These are phyloP conservation scores for Ceratocystis destructans DNA, from an alignment of 2,329 filamentous ascomycete species.

Conservation along the genomic window DNA sequence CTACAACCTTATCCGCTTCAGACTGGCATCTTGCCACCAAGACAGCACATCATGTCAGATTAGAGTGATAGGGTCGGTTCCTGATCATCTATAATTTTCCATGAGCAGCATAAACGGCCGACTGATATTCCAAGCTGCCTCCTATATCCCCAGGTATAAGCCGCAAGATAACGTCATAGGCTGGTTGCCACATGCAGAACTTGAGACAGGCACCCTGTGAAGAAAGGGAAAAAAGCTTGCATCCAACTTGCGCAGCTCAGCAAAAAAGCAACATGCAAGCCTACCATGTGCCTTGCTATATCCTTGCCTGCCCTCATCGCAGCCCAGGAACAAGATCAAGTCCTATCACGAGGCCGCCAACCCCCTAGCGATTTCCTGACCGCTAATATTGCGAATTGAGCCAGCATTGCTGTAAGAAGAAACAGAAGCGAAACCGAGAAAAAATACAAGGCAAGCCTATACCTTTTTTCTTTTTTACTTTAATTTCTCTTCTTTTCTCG, in stretches of 20 bases:
- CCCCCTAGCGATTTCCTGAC: background rate
- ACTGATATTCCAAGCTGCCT: background rate
- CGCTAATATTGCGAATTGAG: background rate
- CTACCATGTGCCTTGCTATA: background rate
- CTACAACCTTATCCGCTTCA: too few relatives aligned
- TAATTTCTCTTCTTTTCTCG: background rate
- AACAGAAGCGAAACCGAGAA: background rate
- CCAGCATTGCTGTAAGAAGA: background rate
- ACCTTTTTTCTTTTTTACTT: background rate
- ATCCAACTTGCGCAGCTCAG: background rate
- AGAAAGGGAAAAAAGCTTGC: background rate
- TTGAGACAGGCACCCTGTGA: background rate
- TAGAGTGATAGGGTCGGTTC: background rate
- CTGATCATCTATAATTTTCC: background rate
- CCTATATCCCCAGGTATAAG: background rate
- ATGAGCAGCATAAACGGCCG: background rate
- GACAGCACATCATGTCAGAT: too few relatives aligned
- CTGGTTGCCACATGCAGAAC: background rate
- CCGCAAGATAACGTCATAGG: background rate
- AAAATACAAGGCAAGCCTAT: background rate
- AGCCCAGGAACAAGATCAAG: background rate
- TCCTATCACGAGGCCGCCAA: background rate
- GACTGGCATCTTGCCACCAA: too few relatives aligned
- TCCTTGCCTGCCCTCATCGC: background rate
- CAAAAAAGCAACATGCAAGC: background rate